phyloP scores from a whole-genome alignment of 352 stramenopile genomes.

The Thalassiosira mediterranea region DNA sequence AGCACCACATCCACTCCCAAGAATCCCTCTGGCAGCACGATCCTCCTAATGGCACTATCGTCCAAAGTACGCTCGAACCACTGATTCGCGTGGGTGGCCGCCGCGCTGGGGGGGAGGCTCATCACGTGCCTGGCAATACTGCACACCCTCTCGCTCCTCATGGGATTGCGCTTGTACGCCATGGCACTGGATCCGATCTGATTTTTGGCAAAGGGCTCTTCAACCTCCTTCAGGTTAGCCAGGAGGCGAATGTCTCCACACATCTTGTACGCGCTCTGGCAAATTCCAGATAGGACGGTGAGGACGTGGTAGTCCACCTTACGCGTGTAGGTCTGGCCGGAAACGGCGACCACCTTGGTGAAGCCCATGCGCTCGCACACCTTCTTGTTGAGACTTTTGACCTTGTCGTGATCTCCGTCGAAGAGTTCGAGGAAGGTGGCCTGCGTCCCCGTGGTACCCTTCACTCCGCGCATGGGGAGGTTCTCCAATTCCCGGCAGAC shows the following conservation, averaged over 20 bases:
- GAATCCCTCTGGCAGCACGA: constrained; percentile 97
- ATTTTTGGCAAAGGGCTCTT: constrained; percentile 87
- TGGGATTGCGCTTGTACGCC: constrained; percentile 99
- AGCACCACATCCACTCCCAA: constrained; percentile 97
- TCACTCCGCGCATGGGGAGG: constrained; percentile 96
- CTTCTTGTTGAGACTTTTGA: constrained; percentile 95
- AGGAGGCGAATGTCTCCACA: constrained; percentile 98
- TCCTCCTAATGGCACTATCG: constrained; percentile 97
- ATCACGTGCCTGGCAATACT: constrained; percentile 98
- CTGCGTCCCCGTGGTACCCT: constrained; percentile 98
- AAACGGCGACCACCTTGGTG: constrained; percentile 95
- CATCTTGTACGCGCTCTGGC: constrained; percentile 99
- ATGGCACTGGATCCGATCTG: constrained; percentile 98
- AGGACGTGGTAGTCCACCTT: constrained; percentile 98
- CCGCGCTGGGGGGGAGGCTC: constrained; percentile 93
- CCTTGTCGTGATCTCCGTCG: constrained; percentile 98
- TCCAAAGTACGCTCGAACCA: constrained; percentile 99
- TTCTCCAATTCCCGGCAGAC: constrained; percentile 94
- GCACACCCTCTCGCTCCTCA: constrained; percentile 97
- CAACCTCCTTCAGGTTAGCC: constrained; percentile 99
- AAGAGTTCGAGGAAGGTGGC: constrained; percentile 99
- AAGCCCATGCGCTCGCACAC: constrained; percentile 98
- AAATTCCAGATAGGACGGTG: constrained; percentile 94
- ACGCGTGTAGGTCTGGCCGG: constrained; percentile 98
- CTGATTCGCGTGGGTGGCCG: constrained; percentile 96